Evolutionary conservation across 129 eudicot species (phyloP).

Genomic region (Solidago caesia): DNA sequence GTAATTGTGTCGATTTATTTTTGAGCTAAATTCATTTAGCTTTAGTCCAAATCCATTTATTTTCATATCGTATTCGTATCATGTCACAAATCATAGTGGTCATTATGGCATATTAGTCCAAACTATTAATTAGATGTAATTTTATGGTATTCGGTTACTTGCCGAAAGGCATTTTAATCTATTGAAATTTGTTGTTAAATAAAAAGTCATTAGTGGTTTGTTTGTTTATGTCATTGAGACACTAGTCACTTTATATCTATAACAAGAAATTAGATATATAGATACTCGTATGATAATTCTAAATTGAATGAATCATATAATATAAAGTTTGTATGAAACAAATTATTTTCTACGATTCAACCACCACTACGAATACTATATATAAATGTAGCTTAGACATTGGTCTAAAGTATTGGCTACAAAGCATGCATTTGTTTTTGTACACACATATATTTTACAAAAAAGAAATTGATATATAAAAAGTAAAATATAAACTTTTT

Average conservation of each 20-base stretch:
- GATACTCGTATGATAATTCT: not conserved
- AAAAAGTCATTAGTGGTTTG: too few relatives aligned
- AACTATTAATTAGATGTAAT: too few relatives aligned
- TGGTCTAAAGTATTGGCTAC: constrained; percentile 32
- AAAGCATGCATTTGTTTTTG: constrained; percentile 12
- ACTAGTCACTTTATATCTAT: not conserved
- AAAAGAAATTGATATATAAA: constrained; percentile 21
- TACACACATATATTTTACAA: not conserved
- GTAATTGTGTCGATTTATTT: too few relatives aligned
- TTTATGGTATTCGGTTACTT: too few relatives aligned
- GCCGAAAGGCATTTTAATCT: too few relatives aligned
- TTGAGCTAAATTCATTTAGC: too few relatives aligned
- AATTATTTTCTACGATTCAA: not conserved
- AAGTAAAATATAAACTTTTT: constrained; percentile 26
- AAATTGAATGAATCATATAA: not conserved
- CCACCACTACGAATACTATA: constrained; percentile 17
- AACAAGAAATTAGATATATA: not conserved
- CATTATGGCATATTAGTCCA: too few relatives aligned
- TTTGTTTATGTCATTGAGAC: not conserved
- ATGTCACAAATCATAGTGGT: too few relatives aligned
- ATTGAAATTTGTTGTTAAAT: too few relatives aligned
- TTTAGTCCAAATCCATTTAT: too few relatives aligned
- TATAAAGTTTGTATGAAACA: constrained; percentile 14
- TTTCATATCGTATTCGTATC: too few relatives aligned
- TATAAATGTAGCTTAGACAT: not conserved